phyloP scores from a whole-genome alignment of 2,329 filamentous ascomycete species.

The Bertia moriformis region DNA sequence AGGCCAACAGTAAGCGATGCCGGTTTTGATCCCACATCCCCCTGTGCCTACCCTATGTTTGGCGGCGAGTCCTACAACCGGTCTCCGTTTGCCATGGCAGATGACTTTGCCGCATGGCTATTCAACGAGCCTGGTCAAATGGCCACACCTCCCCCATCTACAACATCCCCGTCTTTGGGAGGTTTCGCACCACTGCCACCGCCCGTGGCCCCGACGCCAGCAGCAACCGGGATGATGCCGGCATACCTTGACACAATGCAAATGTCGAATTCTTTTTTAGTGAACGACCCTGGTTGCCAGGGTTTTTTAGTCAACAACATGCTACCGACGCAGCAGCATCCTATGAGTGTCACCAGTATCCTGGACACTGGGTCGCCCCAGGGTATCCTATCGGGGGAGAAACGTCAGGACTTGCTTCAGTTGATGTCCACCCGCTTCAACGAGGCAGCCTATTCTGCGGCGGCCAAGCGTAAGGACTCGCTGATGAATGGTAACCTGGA shows the following conservation, averaged over 20 bases:
- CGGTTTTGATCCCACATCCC: constrained; percentile 11
- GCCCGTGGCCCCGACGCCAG: background rate
- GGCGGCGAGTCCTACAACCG: constrained; percentile 9
- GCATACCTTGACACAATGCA: background rate
- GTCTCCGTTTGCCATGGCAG: constrained; percentile 9
- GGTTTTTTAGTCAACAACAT: constrained; percentile 35
- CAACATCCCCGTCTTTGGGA: too few relatives aligned
- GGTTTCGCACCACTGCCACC: too few relatives aligned
- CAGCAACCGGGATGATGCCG: background rate
- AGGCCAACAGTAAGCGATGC: too few relatives aligned
- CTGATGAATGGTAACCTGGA: constrained; percentile 68
- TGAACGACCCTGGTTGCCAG: background rate
- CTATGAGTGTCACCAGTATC: constrained; percentile 80
- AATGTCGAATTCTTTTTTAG: background rate
- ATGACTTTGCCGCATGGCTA: constrained; percentile 5
- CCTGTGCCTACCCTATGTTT: constrained; percentile 10
- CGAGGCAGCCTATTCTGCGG: constrained; percentile 60
- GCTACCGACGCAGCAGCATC: constrained; percentile 51
- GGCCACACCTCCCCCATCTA: background rate
- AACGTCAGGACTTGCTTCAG: constrained; percentile 69
- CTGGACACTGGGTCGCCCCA: constrained; percentile 70
- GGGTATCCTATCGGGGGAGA: constrained; percentile 71
- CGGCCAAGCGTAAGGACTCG: constrained; percentile 60
- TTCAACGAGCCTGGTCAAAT: background rate
- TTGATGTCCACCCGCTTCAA: constrained; percentile 71